These are phyloP conservation scores for Datisca glomerata DNA, from an alignment of 306 rosid species.

Conservation along the genomic window DNA sequence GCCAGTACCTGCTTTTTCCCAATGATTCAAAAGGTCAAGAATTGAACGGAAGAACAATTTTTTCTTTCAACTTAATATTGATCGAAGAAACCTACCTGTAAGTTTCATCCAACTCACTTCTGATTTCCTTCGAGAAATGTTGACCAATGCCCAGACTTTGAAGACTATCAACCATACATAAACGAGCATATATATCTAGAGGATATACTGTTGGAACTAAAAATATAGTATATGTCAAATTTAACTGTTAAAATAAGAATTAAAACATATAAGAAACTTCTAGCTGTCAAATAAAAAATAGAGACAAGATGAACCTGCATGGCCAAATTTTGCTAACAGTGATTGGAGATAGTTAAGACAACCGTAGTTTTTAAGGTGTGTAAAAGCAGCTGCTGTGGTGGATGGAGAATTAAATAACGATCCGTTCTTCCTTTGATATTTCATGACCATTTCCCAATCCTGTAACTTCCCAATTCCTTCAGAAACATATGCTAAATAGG, in stretches of 20 bases:
- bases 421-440: slow-evolving; percentile 76
- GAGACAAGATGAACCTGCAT: slow-evolving; percentile 63
- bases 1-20: slow-evolving; percentile 38
- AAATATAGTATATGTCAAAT: neutral
- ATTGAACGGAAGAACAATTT: neutral
- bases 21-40: neutral
- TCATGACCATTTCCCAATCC: slow-evolving; percentile 52
- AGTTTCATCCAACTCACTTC: slow-evolving; percentile 54
- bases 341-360: slow-evolving; percentile 53
- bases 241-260: neutral
- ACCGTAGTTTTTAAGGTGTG: slow-evolving; percentile 35
- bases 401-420: slow-evolving; percentile 77
- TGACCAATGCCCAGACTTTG: slow-evolving; percentile 56
- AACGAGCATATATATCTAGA: slow-evolving; percentile 49
- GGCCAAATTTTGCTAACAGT: slow-evolving; percentile 44
- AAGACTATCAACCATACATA: slow-evolving; percentile 60
- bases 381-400: slow-evolving; percentile 66
- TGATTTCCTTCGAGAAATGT: slow-evolving; percentile 65
- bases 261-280: too few species aligned
- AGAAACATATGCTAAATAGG: slow-evolving; percentile 65
- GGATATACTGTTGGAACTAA: slow-evolving; percentile 80
- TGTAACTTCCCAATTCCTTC: slow-evolving; percentile 56
- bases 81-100: slow-evolving; percentile 48
- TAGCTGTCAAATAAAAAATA: too few species aligned
- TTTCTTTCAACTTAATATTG: too few species aligned